Evolutionary conservation across 345 rosid species (phyloP).

Genomic region (Acer campestre): DNA sequence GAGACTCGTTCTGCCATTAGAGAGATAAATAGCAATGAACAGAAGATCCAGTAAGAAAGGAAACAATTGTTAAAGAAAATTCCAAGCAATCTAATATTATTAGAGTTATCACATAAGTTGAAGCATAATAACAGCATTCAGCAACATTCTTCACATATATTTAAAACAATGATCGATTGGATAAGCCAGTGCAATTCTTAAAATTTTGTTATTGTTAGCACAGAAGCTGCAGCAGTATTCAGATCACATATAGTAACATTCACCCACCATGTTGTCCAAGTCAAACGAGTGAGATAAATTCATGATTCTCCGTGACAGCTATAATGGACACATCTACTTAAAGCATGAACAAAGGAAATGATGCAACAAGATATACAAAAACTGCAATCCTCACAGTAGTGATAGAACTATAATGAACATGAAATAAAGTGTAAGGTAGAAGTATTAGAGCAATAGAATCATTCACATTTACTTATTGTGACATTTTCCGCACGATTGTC

Average conservation of each 20-base stretch:
- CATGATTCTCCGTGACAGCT: background rate
- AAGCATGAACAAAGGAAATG: background rate
- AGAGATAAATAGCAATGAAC: background rate
- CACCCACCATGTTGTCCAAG: background rate
- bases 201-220: too few species aligned
- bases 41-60: background rate
- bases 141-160: background rate
- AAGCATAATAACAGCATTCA: background rate
- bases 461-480: background rate
- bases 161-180: background rate
- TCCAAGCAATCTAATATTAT: background rate
- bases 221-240: background rate
- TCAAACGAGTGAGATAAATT: background rate
- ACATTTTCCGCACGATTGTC: background rate
- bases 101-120: background rate
- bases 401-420: background rate
- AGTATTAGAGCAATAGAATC: background rate
- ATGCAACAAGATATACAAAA: conserved; percentile 2
- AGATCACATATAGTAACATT: background rate
- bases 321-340: background rate
- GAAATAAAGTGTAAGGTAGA: background rate
- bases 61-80: background rate
- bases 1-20: conserved; percentile 52
- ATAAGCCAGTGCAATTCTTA: background rate
- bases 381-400: background rate